Conservation (phyloP, 345 rosid species). For the Gossypium ekmanianum region DNA sequence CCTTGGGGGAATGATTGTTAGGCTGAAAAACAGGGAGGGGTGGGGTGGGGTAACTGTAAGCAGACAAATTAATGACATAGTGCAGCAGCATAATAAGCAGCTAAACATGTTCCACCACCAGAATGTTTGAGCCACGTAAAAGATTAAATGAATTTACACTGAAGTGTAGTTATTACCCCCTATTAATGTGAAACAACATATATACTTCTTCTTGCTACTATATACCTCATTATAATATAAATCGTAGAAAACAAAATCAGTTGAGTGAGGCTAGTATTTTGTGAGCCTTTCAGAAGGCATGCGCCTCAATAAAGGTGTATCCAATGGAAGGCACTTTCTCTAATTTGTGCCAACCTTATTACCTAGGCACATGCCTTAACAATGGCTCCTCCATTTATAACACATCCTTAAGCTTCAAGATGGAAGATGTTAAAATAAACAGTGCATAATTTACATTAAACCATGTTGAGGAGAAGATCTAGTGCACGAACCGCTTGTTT, state of each 20-base stretch:
- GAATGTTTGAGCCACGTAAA: background rate
- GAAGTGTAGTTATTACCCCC: background rate
- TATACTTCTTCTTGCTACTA: background rate
- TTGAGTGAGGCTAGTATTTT: background rate
- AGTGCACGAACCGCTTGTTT: conserved; percentile 52
- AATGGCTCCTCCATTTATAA: background rate
- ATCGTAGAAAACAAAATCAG: background rate
- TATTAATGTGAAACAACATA: too few relatives aligned
- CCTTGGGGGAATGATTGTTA: conserved; percentile 51
- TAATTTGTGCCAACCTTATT: background rate
- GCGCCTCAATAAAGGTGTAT: background rate
- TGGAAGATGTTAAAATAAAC: conserved; percentile 14
- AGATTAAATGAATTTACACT: background rate
- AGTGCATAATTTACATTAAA: background rate
- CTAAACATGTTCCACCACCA: background rate
- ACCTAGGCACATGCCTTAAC: background rate
- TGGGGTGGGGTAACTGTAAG: background rate
- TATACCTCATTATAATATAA: background rate
- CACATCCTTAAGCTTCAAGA: background rate
- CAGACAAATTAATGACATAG: background rate
- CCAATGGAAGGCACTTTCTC: background rate
- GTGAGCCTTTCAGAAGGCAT: background rate
- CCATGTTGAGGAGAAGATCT: background rate
- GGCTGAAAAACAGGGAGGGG: conserved; percentile 40
- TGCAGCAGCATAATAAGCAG: background rate